Evolutionary conservation across 2,329 filamentous ascomycete genomes (phyloP), one percentile per base, ranked within the genome.

Genomic region (Arachnomyces sp.): DNA sequence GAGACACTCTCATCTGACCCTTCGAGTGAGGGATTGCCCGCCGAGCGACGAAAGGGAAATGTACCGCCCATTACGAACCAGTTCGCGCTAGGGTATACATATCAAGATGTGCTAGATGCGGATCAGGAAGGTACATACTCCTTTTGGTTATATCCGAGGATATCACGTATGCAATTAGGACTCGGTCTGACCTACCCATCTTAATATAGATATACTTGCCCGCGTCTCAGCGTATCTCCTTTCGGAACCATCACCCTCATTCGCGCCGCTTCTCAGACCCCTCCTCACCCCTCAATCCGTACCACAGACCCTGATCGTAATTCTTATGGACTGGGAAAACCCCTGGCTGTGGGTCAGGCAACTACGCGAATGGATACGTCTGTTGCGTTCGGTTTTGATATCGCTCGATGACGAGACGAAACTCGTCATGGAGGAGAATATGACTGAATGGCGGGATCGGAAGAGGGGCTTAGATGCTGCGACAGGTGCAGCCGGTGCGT

Each of bases 281-380:
- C 82, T 95, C 38, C 75, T 95, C 45, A 94, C 84, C 13, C 81
- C 86, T 32, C 78, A 86, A 62, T 82, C 86, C 5, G 84, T 95
- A 57, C 82, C 86, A 21, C 84, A 94, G 60, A 94, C 86, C 34
- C 75, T 94, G 45, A 77, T 96, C 47, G 85, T 94, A 46, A 80
- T 98, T 53, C 71, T 98, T n/a, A 74, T 98, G 32, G 89, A 95
- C 68, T 98, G 92, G 92, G 83, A 85, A 43, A 80, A 92, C 57
- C 92, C 92, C 11, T 95, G 92, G 80, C 72, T 80, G 47, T 98
- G 93, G 87, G 75, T 95, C 57, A 78, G 86, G 44, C 84, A 95
- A 63, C 70, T 98, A 42, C 78, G 86, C 56, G 84, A 84, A 58
- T 98, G 92, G 92, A 80, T 96, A 45, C 75, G 87, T 34, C 74